Conservation (phyloP, 83 land plant genomes). For the Larix sibirica region DNA sequence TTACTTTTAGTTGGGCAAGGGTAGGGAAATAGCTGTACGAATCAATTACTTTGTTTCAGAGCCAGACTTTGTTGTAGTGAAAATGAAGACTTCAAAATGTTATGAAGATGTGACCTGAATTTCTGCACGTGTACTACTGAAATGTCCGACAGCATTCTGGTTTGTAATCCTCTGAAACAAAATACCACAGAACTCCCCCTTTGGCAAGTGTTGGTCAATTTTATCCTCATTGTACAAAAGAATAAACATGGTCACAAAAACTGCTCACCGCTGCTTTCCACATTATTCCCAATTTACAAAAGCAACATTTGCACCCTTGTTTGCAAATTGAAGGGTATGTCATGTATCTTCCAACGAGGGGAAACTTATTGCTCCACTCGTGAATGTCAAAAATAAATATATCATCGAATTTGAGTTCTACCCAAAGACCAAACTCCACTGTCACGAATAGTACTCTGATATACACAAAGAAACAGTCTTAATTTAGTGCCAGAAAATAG, state of each 20-base stretch:
- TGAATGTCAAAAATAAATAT: not conserved
- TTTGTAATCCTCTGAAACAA: not conserved
- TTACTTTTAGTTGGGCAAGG: not conserved
- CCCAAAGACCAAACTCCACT: constrained; percentile 50
- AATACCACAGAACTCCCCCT: not conserved
- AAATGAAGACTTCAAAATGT: not conserved
- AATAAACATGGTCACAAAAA: constrained; percentile 6
- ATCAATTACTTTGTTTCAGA: not conserved
- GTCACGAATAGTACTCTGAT: constrained; percentile 38
- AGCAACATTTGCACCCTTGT: not conserved
- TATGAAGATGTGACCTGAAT: not conserved
- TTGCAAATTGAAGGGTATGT: not conserved
- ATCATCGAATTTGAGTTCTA: constrained; percentile 44
- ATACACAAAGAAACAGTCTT: not conserved
- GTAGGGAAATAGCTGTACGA: not conserved
- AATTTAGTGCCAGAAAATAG: not conserved
- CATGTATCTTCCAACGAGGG: not conserved
- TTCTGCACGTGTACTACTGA: not conserved
- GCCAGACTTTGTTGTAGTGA: not conserved
- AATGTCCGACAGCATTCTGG: not conserved
- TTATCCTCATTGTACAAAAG: not conserved
- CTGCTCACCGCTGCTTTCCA: not conserved
- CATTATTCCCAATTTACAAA: constrained; percentile 3
- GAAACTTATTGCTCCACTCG: not conserved
- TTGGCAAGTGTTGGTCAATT: not conserved